A percentile compares a stretch with the other conserved stretches of the same genome.
Conservation (phyloP, 345 rosid genomes). For the Ceriops tagal region DNA sequence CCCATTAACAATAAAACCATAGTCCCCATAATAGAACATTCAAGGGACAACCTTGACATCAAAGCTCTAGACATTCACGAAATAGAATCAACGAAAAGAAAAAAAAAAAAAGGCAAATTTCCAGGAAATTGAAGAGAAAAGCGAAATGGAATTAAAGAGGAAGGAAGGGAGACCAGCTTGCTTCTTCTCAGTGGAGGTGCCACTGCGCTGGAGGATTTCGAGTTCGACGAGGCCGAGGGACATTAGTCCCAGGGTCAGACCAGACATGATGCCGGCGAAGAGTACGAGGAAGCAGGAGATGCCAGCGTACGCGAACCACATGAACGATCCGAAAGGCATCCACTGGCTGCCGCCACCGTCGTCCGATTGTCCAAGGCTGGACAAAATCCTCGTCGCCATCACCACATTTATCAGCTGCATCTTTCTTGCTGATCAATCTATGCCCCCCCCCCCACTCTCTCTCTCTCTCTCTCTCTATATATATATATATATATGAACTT, state of each 20-base stretch:
- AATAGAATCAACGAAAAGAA: neutral
- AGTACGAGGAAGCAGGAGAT: conserved; percentile 76
- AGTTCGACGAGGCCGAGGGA: conserved; percentile 97
- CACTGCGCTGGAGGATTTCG: conserved; percentile 93
- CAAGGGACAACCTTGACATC: too few relatives aligned
- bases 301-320: conserved; percentile 65
- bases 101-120: neutral
- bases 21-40: neutral
- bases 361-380: conserved; percentile 30
- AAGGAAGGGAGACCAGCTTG: conserved; percentile 63
- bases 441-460: neutral
- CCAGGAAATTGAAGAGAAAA: neutral
- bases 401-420: conserved; percentile 66
- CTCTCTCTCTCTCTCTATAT: neutral
- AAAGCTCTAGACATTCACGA: too few relatives aligned
- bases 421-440: neutral
- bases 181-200: conserved; percentile 72
- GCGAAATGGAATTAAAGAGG: neutral
- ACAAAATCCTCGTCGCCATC: conserved; percentile 57
- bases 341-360: conserved; percentile 24
- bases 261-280: conserved; percentile 97
- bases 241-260: conserved; percentile 93
- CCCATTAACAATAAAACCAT: neutral
- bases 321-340: conserved; percentile 54
- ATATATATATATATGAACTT: too few relatives aligned